A percentile compares a stretch with the other conserved stretches of the same genome.
phyloP scores from a whole-genome alignment of 768 basidiomycete genomes.

The Chalciporus sphaerocephalus region DNA sequence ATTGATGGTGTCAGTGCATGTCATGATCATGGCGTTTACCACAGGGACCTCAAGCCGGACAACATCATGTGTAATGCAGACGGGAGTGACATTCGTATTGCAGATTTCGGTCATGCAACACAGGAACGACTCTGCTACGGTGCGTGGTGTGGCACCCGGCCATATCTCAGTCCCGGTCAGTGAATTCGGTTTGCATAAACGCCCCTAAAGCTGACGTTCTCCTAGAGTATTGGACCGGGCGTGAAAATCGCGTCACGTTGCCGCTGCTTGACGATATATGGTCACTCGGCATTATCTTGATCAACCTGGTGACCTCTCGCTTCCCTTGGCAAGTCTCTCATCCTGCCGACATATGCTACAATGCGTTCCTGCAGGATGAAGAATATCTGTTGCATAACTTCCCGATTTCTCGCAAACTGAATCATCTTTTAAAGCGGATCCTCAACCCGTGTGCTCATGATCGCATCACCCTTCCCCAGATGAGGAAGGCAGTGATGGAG shows the following conservation, averaged over 20 bases:
- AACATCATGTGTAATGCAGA: conserved; percentile 62
- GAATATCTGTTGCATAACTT: conserved; percentile 2
- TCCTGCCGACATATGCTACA: not conserved
- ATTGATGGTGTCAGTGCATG: conserved; percentile 74
- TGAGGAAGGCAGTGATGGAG: conserved; percentile 11
- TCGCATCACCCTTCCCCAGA: conserved; percentile 17
- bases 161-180: conserved; percentile 72
- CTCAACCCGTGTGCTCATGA: conserved; percentile 12
- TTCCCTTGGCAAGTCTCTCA: conserved; percentile 18
- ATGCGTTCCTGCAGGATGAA: not conserved
- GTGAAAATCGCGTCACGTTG: conserved; percentile 18
- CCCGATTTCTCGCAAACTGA: conserved; percentile 11
- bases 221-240: conserved; percentile 53
- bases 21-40: conserved; percentile 66
- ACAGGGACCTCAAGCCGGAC: conserved; percentile 87
- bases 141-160: conserved; percentile 55
- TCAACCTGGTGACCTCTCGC: conserved; percentile 72
- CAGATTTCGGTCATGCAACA: conserved; percentile 76
- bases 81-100: conserved; percentile 53
- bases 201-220: conserved; percentile 2
- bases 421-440: conserved; percentile 8
- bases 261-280: conserved; percentile 51
- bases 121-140: conserved; percentile 40
- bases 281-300: conserved; percentile 76
- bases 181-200: conserved; percentile 1